Base-by-base conservation (phyloP, 208 protist species). In the Trypanosoma platydactyli region DNA sequence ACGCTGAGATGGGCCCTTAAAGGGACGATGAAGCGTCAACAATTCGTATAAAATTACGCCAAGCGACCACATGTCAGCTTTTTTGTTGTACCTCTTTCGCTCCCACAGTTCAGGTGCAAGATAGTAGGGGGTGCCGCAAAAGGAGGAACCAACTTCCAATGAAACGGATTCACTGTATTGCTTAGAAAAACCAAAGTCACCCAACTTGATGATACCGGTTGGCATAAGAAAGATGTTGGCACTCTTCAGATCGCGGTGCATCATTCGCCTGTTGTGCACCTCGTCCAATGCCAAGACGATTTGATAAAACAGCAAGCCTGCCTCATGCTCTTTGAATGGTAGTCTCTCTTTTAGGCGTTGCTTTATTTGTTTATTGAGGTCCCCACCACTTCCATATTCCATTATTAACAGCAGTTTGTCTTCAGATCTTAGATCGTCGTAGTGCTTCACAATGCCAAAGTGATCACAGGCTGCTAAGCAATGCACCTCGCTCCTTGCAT, bases 41-140 rank as follows among this genome's bases (percentile, higher is more conserved):
- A 96, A 63, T 62, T 96, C 91, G 67, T 95, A 96, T 24, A 96
- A 75, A 51, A 95, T 84, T 33, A 91, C 85, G 13, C 91, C 91
- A 40, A 97, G 79, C 5, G 90, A 85, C 92, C 94, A 98, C 80
- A 97, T 93, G 71, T 98, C 95, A 9, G 80, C 77, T 79, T 98
- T 98, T 64, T 95, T 89, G 76, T 94, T 97, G 81, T 98, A 98
- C 29, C 83, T 80, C 68, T 94, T 91, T 65, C 91, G 68, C 59
- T 94, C 75, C 81, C 89, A 97, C 25, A 98, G 68, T 73, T 98
- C 94, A 4, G 95, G 95, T 9, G 89, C 86, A n/a, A 98, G 78
- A 74, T 97, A 98, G 72, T 97, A 96, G 1, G 94, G 92, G n/a
- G 89, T 94, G 46, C 90, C 93, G 62, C 89, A 94, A 72, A 94